Evolutionary conservation across 805 yeast species (phyloP), one percentile per base, ranked within the genome.

Genomic region (Cyberlindnera maritima): DNA sequence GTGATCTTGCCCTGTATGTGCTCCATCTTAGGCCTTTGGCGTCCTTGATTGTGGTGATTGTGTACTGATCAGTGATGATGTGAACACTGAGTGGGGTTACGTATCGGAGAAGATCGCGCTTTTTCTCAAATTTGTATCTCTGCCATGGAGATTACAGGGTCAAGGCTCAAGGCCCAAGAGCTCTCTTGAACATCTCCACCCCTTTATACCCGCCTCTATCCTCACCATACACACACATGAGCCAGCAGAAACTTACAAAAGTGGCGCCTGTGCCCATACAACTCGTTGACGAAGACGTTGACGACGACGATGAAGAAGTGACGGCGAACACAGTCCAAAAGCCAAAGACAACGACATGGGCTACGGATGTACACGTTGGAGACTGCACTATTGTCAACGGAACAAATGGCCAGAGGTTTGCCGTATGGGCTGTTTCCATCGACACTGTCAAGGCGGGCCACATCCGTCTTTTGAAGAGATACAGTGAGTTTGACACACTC

Each of bases 401-500:
- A 4, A 44, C 57, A 15, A 63, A 62, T 40, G 62, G 64, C 3
- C 65, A 68, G 14, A 60, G 65, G n/a, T 75, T 74, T 52, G 77
- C 75, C 6, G 69, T 65, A 2, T 75, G 75, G 72, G 53, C 64
- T 9, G 56, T 76, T 5, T 46, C 54, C 5, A 64, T 76, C 19
- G 67, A 64, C 15, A 72, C 75, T 2, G 34, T 56, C 6, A 52
- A 52, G 5, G 67, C 64, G 1, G 58, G 68, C 1, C 50, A 54
- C 3, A 70, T 84, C 14, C 59, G 65, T 32, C 57, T 82, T 3
- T 71, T 79, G 57, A 80, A 78, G 59, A 62, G 96, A 39, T 87
- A 83, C 59, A 75, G 79, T 39, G 92, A 87, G 44, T 75, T 88
- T 45, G 83, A 68, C 33, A 43, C 52, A 31, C 67, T 87, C 19